Evolutionary conservation across 352 stramenopile species (phyloP).

Genomic region (Globisporangium cylindrosporum): DNA sequence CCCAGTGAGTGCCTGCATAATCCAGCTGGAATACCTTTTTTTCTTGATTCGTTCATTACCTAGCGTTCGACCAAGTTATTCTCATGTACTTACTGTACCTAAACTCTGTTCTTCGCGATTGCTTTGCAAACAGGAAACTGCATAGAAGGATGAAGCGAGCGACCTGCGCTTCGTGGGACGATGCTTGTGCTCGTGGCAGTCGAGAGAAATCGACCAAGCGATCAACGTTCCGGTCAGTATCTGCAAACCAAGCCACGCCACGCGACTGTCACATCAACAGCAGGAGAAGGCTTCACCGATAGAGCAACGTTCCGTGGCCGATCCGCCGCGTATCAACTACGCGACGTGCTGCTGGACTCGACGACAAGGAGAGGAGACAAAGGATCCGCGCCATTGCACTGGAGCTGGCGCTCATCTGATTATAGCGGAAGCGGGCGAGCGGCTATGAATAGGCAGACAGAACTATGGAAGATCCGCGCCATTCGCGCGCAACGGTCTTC

Average conservation of each 20-base stretch:
- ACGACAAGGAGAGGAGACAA: background rate
- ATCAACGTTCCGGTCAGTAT: background rate
- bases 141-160: background rate
- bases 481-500: background rate
- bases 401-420: background rate
- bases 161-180: background rate
- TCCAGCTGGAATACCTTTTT: background rate
- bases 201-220: background rate
- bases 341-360: constrained; percentile 1
- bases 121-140: background rate
- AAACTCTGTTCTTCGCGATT: background rate
- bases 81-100: background rate
- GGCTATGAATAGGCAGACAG: background rate
- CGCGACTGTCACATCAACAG: background rate
- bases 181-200: background rate
- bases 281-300: background rate
- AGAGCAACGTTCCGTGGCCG: background rate
- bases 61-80: background rate
- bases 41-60: background rate
- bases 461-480: background rate
- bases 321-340: background rate
- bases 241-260: background rate
- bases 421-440: background rate
- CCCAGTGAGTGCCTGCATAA: background rate
- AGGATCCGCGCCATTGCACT: background rate